Conservation (phyloP, 495 filamentous ascomycete genomes). For the Tuber magnatum region DNA sequence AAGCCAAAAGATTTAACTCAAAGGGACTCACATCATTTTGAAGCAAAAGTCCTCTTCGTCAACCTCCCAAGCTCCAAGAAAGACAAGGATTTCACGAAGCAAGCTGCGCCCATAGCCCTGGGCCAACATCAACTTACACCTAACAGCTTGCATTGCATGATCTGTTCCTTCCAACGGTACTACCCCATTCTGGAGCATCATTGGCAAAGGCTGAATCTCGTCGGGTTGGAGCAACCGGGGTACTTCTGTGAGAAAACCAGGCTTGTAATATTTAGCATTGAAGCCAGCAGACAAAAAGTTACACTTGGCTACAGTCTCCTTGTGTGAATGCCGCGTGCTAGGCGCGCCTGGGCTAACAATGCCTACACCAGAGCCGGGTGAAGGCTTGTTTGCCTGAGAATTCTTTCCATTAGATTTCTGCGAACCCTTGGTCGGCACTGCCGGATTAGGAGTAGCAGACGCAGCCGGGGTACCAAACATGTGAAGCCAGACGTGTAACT, state of each 20-base stretch:
- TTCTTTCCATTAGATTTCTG: conserved; percentile 31
- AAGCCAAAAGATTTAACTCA: not conserved
- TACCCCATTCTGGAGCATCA: conserved; percentile 68
- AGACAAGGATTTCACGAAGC: conserved; percentile 64
- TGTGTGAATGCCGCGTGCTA: conserved; percentile 22
- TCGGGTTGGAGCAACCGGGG: conserved; percentile 65
- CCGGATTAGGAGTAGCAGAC: conserved; percentile 16
- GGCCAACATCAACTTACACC: conserved; percentile 65
- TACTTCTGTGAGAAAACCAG: conserved; percentile 66
- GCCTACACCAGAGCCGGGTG: conserved; percentile 31
- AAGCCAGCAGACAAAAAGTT: conserved; percentile 39
- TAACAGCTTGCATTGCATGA: conserved; percentile 55
- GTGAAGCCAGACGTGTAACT: conserved; percentile 67
- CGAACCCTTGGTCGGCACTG: conserved; percentile 10
- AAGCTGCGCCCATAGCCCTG: conserved; percentile 66
- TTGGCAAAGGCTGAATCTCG: conserved; percentile 69
- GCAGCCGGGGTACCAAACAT: conserved; percentile 55
- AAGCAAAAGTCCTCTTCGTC: conserved; percentile 73
- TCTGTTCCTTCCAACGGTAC: conserved; percentile 49
- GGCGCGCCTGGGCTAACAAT: conserved; percentile 26
- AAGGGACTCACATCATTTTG: conserved; percentile 55
- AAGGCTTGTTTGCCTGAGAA: conserved; percentile 17
- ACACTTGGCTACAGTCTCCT: conserved; percentile 38
- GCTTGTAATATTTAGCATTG: conserved; percentile 45
- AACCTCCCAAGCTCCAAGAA: conserved; percentile 72